Percentiles rank a stretch among this genome's conserved stretches.
phyloP scores from a whole-genome alignment of 2,329 filamentous ascomycete genomes.

The Penicillium thymicola region DNA sequence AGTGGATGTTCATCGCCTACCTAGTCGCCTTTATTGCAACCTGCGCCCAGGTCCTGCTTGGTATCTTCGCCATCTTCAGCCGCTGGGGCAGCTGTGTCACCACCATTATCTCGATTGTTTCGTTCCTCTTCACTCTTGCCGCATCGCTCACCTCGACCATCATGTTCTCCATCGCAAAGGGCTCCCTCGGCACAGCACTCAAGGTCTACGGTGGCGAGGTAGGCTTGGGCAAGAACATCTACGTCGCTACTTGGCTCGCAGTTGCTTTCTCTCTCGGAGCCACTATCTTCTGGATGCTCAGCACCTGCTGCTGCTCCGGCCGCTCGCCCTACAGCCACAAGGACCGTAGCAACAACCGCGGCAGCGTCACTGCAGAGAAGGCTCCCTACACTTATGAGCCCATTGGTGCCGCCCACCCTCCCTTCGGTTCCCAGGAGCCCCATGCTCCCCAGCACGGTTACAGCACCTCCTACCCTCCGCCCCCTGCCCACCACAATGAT shows the following conservation, averaged over 20 bases:
- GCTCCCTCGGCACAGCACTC: constrained; percentile 63
- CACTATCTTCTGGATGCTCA: constrained; percentile 86
- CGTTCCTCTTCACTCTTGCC: constrained; percentile 57
- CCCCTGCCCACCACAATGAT: constrained; percentile 17
- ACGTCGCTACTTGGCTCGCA: constrained; percentile 73
- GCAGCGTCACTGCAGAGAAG: constrained; percentile 55
- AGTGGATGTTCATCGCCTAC: constrained; percentile 82
- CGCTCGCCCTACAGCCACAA: constrained; percentile 49
- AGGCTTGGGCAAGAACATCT: constrained; percentile 65
- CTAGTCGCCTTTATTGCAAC: constrained; percentile 69
- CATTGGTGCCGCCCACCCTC: constrained; percentile 36
- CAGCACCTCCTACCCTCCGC: constrained; percentile 30
- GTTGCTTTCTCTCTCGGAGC: constrained; percentile 72
- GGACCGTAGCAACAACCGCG: constrained; percentile 36
- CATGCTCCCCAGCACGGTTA: constrained; percentile 3
- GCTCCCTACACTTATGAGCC: constrained; percentile 61
- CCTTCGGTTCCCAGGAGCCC: constrained; percentile 18
- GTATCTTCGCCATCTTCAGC: constrained; percentile 78
- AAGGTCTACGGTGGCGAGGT: constrained; percentile 69
- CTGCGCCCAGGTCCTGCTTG: constrained; percentile 68
- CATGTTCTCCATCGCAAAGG: constrained; percentile 67
- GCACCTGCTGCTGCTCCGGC: constrained; percentile 86
- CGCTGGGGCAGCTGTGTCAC: constrained; percentile 78
- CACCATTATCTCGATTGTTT: constrained; percentile 65
- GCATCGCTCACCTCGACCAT: constrained; percentile 72